Percentiles rank a stretch among this genome's conserved stretches.
phyloP scores from a whole-genome alignment of 495 filamentous ascomycete species.

The Xylaria nigripes region DNA sequence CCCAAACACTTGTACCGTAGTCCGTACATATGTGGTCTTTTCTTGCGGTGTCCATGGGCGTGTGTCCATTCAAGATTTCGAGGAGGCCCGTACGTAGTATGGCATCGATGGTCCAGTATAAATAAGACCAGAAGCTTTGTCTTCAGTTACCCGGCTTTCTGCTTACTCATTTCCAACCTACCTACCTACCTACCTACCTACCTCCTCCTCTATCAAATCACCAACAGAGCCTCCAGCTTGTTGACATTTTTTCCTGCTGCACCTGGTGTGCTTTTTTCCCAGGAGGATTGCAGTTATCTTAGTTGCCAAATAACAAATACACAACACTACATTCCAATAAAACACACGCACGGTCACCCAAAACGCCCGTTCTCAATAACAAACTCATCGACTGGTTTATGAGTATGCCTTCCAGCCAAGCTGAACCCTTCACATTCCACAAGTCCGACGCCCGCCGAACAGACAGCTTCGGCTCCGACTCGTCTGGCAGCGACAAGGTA shows the following conservation, averaged over 20 bases:
- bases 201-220: background rate
- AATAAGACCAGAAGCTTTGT: background rate
- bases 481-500: slow-evolving; percentile 22
- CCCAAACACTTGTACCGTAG: background rate
- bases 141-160: too few relatives aligned
- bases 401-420: slow-evolving; percentile 15
- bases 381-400: background rate
- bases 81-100: too few relatives aligned
- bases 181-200: too few relatives aligned
- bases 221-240: background rate
- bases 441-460: slow-evolving; percentile 13
- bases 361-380: background rate
- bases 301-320: too few relatives aligned
- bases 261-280: background rate
- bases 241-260: background rate
- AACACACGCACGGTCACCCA: background rate
- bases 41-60: too few relatives aligned
- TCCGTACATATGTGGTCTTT: background rate
- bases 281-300: too few relatives aligned
- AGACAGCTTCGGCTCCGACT: slow-evolving; percentile 19
- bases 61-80: too few relatives aligned
- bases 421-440: slow-evolving; percentile 5
- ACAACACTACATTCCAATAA: too few relatives aligned
- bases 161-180: too few relatives aligned
- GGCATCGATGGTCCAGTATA: background rate